Evolutionary conservation across 2,329 filamentous ascomycete genomes (phyloP), one percentile per base, ranked within the genome.

Genomic region (Apiospora rasikravindrae): DNA sequence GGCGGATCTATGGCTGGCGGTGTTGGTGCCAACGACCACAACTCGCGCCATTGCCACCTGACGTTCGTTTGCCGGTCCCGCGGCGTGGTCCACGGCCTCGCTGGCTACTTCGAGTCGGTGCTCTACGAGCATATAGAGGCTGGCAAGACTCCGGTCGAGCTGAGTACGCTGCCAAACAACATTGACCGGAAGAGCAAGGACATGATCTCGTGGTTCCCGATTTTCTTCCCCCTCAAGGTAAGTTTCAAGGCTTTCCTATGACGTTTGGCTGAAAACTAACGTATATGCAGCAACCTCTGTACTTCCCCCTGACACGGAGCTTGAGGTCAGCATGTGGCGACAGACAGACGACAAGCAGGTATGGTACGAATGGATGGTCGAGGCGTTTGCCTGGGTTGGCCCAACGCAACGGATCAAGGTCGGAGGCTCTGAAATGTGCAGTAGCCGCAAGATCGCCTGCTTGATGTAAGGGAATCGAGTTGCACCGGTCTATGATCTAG

Each of bases 151-250:
- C 91, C 90, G 76, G 90, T 98, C 5, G 96, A 98, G 84, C 88
- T 99, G 73, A 97, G 94, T 78, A 99, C 93, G 4, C 93, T 98
- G 78, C 97, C 96, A 0, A 93, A 97, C 75, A 94, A 92, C 42
- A 98, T 99, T 83, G 94, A 96, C 71, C 85, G 86, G 72, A 98
- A 98, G 89, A 98, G 95, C 86, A 93, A 93, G 80, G 95, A 97
- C 78, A 99, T 99, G 97, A 97, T 98, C 75, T 97, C 94, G 71
- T 99, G 96, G 96, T 99, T 99, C 81, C 96, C 96, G 1, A 98
- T 99, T 42, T 98, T 96, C 84, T 99, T 99, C 80, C 96, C 97
- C 0, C 84, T 99, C 19, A 97, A 96, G 90, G 95, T 95, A 86
- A 79, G 89, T 81, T 69, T 69, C 29, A 26, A 2, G 53, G 1